These are phyloP conservation scores for Mycosarcoma maydis DNA, from an alignment of 1,284 basidiomycete species.

Conservation along the genomic window DNA sequence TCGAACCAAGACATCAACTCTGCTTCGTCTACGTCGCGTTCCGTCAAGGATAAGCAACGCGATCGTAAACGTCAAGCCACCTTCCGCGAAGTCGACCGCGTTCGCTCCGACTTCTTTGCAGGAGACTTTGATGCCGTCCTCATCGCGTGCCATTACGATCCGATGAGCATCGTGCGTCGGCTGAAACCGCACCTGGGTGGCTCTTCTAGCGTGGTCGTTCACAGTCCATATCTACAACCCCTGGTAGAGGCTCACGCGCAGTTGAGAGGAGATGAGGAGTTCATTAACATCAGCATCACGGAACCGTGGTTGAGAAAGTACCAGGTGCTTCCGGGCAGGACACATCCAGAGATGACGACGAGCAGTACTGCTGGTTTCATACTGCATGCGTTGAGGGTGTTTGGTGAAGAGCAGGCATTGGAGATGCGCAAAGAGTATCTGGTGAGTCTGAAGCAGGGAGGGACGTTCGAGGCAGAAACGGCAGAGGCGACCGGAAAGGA, in stretches of 20 bases:
- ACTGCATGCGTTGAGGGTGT: conserved; percentile 81
- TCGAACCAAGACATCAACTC: conserved; percentile 19
- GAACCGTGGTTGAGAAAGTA: conserved; percentile 91
- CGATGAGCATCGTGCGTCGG: conserved; percentile 80
- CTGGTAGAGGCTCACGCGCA: conserved; percentile 80
- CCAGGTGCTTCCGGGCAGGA: conserved; percentile 92
- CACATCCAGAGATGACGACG: conserved; percentile 93
- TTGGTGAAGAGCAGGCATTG: conserved; percentile 43
- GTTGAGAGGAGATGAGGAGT: conserved; percentile 76
- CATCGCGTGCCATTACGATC: conserved; percentile 85
- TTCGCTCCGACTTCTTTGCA: conserved; percentile 81
- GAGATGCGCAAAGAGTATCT: conserved; percentile 29
- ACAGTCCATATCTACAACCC: conserved; percentile 80
- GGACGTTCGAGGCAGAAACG: too few relatives aligned
- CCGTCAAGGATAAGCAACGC: conserved; percentile 38
- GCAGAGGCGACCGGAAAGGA: background rate
- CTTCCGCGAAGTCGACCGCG: conserved; percentile 56
- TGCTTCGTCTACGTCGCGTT: conserved; percentile 1
- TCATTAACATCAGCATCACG: conserved; percentile 81
- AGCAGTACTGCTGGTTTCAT: conserved; percentile 89
- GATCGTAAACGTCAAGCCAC: conserved; percentile 47
- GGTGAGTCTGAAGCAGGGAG: background rate
- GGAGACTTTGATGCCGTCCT: conserved; percentile 76
- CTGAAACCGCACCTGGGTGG: conserved; percentile 82
- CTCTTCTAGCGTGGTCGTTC: conserved; percentile 84